phyloP scores from a whole-genome alignment of 2,329 filamentous ascomycete species.

The Colletotrichum abscissum region DNA sequence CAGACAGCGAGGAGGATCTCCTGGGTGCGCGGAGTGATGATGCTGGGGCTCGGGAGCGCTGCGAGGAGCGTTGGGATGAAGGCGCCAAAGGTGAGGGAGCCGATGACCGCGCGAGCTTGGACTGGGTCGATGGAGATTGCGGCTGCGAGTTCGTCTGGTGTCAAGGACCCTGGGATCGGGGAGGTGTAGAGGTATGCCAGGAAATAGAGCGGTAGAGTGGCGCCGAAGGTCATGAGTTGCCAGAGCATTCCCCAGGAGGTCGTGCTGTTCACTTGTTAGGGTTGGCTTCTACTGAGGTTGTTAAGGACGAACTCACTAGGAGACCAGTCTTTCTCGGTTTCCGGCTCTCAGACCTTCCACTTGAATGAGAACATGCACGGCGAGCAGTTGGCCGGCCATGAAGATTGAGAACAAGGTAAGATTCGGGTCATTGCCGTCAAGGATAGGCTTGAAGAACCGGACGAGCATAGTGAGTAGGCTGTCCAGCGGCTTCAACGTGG shows the following conservation, averaged over 20 bases:
- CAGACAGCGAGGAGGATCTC: constrained; percentile 38
- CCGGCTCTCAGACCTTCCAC: constrained; percentile 37
- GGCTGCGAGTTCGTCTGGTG: neutral
- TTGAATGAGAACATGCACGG: constrained; percentile 36
- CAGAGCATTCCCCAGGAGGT: constrained; percentile 38
- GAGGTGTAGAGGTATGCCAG: constrained; percentile 39
- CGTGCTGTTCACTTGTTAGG: constrained; percentile 23
- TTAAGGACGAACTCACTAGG: constrained; percentile 26
- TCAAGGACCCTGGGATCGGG: constrained; percentile 23
- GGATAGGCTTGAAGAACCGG: constrained; percentile 35
- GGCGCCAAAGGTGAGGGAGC: constrained; percentile 36
- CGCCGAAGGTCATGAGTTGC: constrained; percentile 39
- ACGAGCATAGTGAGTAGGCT: constrained; percentile 34
- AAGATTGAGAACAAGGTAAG: constrained; percentile 38
- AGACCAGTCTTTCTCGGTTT: constrained; percentile 37
- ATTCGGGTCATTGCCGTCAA: constrained; percentile 26
- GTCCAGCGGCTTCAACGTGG: constrained; percentile 37
- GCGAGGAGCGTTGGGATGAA: constrained; percentile 36
- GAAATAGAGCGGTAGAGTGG: constrained; percentile 39
- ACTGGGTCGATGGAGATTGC: constrained; percentile 35
- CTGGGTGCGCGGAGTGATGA: constrained; percentile 33
- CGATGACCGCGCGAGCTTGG: constrained; percentile 15
- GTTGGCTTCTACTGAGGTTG: no score
- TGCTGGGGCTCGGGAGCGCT: constrained; percentile 32
- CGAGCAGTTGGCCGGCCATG: constrained; percentile 37